Conservation (phyloP, 1,284 basidiomycete genomes). For the Amylostereum areolatum region DNA sequence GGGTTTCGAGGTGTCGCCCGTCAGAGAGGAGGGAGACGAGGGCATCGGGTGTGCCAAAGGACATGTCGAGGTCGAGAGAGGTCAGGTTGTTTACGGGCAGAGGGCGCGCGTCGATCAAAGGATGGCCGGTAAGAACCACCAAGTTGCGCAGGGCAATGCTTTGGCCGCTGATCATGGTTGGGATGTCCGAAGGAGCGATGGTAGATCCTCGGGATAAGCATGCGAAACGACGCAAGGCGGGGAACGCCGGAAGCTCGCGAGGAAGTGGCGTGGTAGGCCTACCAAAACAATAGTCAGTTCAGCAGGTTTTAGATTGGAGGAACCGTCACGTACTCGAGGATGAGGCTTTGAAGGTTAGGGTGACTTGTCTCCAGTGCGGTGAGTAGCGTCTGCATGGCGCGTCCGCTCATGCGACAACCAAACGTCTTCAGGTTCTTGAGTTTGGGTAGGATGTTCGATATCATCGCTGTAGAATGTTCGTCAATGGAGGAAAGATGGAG, state of each 20-base stretch:
- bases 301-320: too few species aligned
- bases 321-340: constrained; percentile 49
- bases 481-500: too few species aligned
- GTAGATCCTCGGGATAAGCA: constrained; percentile 38
- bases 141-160: constrained; percentile 48
- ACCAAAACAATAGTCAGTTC: too few species aligned
- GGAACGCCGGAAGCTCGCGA: constrained; percentile 42
- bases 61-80: constrained; percentile 53
- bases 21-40: constrained; percentile 53
- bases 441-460: constrained; percentile 61
- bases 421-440: constrained; percentile 52
- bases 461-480: too few species aligned
- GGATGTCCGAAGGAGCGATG: constrained; percentile 26
- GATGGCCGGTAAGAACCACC: constrained; percentile 46
- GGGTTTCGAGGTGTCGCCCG: constrained; percentile 56
- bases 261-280: constrained; percentile 8
- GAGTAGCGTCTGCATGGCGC: constrained; percentile 47
- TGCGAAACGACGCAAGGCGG: constrained; percentile 52
- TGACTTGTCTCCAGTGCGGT: constrained; percentile 44
- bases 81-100: constrained; percentile 60
- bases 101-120: constrained; percentile 48
- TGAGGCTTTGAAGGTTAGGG: constrained; percentile 44
- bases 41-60: constrained; percentile 42
- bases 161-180: constrained; percentile 48
- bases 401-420: constrained; percentile 52